Percentiles rank a stretch among this genome's conserved stretches.
phyloP scores from a whole-genome alignment of 73 alveolate genomes.

The Paramecium caudatum region DNA sequence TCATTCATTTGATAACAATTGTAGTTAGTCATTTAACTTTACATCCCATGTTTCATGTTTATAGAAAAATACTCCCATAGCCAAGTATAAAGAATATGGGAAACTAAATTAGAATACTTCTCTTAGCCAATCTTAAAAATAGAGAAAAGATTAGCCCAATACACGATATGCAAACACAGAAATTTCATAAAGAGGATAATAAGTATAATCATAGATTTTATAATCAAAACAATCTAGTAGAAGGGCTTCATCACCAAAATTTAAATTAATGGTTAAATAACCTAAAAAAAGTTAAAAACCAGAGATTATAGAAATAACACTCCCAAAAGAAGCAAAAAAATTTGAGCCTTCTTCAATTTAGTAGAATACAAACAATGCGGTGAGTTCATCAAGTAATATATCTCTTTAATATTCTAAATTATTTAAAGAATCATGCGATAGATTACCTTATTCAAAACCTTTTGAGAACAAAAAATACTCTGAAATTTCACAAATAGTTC shows the following conservation, averaged over 20 bases:
- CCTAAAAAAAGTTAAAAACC: not conserved
- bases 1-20: no score
- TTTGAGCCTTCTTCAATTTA: not conserved
- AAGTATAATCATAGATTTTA: no score
- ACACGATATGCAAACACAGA: no score
- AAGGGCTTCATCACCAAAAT: slow-evolving; percentile 18
- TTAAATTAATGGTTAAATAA: slow-evolving; percentile 7
- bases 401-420: not conserved
- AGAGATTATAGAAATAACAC: not conserved
- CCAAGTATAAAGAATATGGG: no score
- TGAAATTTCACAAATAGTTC: not conserved
- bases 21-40: no score
- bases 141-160: no score
- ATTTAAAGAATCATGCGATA: not conserved
- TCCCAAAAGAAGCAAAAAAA: not conserved
- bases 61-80: no score
- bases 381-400: not conserved
- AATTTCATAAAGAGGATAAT: no score
- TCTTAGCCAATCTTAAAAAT: no score
- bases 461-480: slow-evolving; percentile 9
- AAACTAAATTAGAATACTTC: no score
- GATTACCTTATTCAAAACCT: not conserved
- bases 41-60: no score
- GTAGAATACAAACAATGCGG: not conserved
- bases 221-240: no score